phyloP scores from a whole-genome alignment of 768 basidiomycete species.

The Strobilomyces confusus region DNA sequence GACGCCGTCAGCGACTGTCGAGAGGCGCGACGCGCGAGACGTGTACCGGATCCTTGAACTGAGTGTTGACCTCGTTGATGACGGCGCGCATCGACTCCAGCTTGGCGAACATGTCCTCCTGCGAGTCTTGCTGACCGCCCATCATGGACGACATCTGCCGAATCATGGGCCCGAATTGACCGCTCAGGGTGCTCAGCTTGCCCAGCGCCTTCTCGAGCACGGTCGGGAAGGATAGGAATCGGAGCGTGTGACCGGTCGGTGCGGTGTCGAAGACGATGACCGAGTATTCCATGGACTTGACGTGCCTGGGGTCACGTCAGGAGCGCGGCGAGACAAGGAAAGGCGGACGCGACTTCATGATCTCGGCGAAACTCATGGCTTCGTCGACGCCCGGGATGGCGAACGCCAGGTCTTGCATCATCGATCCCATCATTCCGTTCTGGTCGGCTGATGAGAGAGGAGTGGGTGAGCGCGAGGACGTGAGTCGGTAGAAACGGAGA shows the following conservation, averaged over 20 bases:
- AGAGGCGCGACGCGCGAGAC: not conserved
- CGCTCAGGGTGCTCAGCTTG: conserved; percentile 90
- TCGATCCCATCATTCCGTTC: conserved; percentile 94
- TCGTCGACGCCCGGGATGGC: conserved; percentile 99
- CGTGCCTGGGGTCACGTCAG: conserved; percentile 59
- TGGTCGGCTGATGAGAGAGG: conserved; percentile 58
- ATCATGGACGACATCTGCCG: conserved; percentile 95
- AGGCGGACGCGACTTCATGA: conserved; percentile 78
- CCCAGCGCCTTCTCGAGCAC: conserved; percentile 97
- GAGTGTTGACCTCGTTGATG: conserved; percentile 97
- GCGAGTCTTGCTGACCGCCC: conserved; percentile 85
- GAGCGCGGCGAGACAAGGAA: not conserved
- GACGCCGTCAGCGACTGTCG: not conserved
- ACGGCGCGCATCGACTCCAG: conserved; percentile 95
- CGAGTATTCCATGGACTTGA: conserved; percentile 99
- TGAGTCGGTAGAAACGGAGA: not conserved
- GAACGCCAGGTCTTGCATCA: conserved; percentile 99
- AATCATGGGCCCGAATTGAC: conserved; percentile 96
- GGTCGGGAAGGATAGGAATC: conserved; percentile 97
- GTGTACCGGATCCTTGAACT: conserved; percentile 97
- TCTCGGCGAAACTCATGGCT: conserved; percentile 99
- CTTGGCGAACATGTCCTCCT: conserved; percentile 99
- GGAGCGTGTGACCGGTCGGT: conserved; percentile 96
- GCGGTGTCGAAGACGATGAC: conserved; percentile 99
- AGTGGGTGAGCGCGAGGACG: not conserved